These are phyloP conservation scores for Lablab purpureus DNA, from an alignment of 306 rosid species.

Conservation along the genomic window DNA sequence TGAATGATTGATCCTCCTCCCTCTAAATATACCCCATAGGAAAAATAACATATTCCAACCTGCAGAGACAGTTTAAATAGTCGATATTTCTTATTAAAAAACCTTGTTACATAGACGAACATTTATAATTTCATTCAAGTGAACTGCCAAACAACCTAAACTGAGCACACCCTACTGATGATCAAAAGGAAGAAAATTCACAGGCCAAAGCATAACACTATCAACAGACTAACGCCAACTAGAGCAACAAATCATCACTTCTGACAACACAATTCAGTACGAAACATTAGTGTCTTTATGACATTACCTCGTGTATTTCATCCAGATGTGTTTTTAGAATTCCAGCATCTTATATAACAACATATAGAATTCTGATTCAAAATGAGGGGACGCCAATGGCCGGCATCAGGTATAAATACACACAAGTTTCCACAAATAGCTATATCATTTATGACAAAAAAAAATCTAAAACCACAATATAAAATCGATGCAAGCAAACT, in stretches of 20 bases:
- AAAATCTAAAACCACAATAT: constrained; percentile 3
- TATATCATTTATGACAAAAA: neutral
- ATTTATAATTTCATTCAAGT: neutral
- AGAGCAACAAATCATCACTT: constrained; percentile 1
- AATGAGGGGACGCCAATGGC: constrained; percentile 15
- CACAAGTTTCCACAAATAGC: neutral
- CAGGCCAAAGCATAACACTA: neutral
- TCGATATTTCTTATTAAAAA: neutral
- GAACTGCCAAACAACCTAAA: constrained; percentile 13
- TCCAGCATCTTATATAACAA: constrained; percentile 36
- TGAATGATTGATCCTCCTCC: constrained; percentile 60
- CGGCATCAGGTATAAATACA: constrained; percentile 22
- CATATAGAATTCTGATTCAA: constrained; percentile 32
- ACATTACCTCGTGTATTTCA: constrained; percentile 27
- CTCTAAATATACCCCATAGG: constrained; percentile 94
- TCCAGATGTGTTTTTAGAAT: constrained; percentile 32
- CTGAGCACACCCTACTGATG: constrained; percentile 7
- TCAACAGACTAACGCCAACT: neutral
- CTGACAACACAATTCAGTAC: constrained; percentile 15
- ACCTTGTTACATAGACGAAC: neutral
- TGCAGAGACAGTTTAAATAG: constrained; percentile 51
- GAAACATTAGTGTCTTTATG: neutral
- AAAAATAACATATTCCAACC: constrained; percentile 95
- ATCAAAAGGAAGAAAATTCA: neutral
- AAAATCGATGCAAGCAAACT: constrained; percentile 1